Evolutionary conservation across 257 asterid species (phyloP).

Genomic region (Capsicum rhomboideum): DNA sequence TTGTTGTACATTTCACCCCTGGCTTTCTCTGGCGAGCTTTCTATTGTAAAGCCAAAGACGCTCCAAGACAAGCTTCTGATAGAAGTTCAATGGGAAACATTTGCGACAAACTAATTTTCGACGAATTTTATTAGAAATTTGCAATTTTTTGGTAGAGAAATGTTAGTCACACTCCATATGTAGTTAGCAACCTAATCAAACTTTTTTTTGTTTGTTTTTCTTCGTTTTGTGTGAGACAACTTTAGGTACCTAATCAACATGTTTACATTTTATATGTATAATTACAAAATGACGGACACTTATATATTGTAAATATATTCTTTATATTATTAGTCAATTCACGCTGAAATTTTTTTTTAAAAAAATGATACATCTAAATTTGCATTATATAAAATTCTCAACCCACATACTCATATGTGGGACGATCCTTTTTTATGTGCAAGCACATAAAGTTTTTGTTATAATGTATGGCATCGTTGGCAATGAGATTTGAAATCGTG

Average conservation of each 20-base stretch:
- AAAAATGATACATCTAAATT: not conserved
- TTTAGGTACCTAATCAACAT: not conserved
- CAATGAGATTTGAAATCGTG: not conserved
- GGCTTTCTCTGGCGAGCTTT: no score
- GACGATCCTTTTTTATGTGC: not conserved
- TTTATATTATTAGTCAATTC: not conserved
- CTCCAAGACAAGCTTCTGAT: no score
- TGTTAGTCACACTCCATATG: not conserved
- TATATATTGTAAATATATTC: not conserved
- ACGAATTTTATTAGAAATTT: no score
- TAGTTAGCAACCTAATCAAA: not conserved
- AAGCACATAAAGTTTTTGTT: not conserved
- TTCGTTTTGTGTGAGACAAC: not conserved
- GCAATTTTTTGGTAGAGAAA: not conserved
- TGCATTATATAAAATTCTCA: not conserved
- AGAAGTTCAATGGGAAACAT: no score
- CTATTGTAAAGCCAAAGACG: no score
- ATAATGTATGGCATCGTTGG: not conserved
- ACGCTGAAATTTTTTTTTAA: not conserved
- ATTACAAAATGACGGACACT: not conserved
- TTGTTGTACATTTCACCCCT: no score
- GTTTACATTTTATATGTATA: not conserved
- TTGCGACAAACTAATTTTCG: no score
- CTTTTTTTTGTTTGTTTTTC: not conserved
- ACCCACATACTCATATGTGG: not conserved